These are phyloP conservation scores for Pisolithus microcarpus DNA, from an alignment of 768 basidiomycete species.

Conservation along the genomic window DNA sequence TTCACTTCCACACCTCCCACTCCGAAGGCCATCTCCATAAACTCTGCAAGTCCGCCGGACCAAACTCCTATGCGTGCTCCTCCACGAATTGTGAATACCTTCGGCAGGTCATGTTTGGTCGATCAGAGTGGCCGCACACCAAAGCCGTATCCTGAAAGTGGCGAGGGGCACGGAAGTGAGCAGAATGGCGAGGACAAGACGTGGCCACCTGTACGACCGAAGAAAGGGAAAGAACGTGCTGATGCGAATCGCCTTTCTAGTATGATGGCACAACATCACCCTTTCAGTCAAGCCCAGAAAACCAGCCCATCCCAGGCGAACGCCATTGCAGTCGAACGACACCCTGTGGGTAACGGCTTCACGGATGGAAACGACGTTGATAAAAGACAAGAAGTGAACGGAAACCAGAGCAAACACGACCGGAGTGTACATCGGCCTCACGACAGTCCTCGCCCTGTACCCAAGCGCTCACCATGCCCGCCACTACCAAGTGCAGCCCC, in stretches of 20 bases:
- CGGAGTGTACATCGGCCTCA: too few species aligned
- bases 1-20: slow-evolving; percentile 15
- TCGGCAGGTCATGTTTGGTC: slow-evolving; percentile 15
- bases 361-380: too few species aligned
- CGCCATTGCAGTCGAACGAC: background rate
- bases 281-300: slow-evolving; percentile 5
- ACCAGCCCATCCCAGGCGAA: background rate
- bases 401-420: too few species aligned
- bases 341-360: too few species aligned
- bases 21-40: background rate
- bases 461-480: too few species aligned
- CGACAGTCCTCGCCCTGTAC: too few species aligned
- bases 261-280: background rate
- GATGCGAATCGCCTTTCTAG: background rate
- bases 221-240: background rate
- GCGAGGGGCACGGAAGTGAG: background rate
- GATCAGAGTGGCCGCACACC: slow-evolving; percentile 13
- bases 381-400: too few species aligned
- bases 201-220: too few species aligned
- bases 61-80: slow-evolving; percentile 10
- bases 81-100: slow-evolving; percentile 14
- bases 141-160: background rate
- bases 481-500: background rate
- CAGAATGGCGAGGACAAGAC: too few species aligned
- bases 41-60: background rate